Conservation (phyloP, 2,329 filamentous ascomycete species). For the Drechslerella dactyloides region DNA sequence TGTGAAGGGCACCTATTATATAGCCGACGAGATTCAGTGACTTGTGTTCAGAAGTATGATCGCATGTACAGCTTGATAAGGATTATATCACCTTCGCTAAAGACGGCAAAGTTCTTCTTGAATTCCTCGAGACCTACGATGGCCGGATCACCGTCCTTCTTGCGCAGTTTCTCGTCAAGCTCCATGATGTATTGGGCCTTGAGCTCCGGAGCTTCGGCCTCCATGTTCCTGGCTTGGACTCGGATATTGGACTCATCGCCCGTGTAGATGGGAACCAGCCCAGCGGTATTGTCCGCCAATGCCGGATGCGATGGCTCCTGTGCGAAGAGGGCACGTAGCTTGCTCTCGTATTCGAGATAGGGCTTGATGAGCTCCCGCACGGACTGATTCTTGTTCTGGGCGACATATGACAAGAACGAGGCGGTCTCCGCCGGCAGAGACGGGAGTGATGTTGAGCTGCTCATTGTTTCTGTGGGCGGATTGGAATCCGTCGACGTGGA, state of each 20-base stretch:
- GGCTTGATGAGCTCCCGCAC: constrained; percentile 69
- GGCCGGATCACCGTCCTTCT: constrained; percentile 69
- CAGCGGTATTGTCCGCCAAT: constrained; percentile 65
- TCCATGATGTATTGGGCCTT: constrained; percentile 72
- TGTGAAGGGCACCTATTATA: constrained; percentile 42
- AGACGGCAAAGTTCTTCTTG: constrained; percentile 78
- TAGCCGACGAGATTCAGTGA: constrained; percentile 2
- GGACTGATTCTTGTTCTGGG: constrained; percentile 63
- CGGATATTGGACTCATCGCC: constrained; percentile 64
- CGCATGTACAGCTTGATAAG: background rate
- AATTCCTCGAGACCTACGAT: constrained; percentile 75
- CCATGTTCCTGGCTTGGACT: constrained; percentile 68
- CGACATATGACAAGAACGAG: constrained; percentile 64
- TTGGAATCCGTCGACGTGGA: background rate
- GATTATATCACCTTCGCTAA: constrained; percentile 71
- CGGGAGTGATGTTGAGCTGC: constrained; percentile 26
- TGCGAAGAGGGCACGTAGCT: constrained; percentile 71
- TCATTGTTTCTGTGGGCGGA: constrained; percentile 15
- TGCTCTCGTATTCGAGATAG: constrained; percentile 71
- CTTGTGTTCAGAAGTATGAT: constrained; percentile 1
- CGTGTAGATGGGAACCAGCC: constrained; percentile 71
- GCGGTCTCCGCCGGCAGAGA: constrained; percentile 49
- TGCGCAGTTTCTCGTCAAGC: constrained; percentile 68
- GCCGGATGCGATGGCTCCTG: constrained; percentile 65
- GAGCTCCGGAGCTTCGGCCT: constrained; percentile 66